Conservation (phyloP, 306 rosid genomes). For the Fagus sylvatica region DNA sequence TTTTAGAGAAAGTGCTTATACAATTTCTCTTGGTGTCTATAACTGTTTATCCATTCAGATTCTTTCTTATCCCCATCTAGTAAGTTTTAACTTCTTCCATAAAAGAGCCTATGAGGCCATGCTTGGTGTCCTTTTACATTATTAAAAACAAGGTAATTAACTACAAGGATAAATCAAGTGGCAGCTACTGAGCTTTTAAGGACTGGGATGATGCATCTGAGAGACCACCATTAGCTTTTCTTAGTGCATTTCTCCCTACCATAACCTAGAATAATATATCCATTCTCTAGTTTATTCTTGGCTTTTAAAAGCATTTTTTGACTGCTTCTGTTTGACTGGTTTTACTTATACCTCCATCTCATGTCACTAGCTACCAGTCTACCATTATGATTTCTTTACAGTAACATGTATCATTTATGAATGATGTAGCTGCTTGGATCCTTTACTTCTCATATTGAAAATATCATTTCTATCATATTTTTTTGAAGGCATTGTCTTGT, state of each 20-base stretch:
- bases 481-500: not conserved
- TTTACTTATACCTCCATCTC: not conserved
- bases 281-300: not conserved
- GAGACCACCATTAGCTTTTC: not conserved
- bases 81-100: constrained; percentile 8
- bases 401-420: not conserved
- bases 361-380: not conserved
- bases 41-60: constrained; percentile 9
- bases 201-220: not conserved
- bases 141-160: not conserved
- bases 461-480: not conserved
- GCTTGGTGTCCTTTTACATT: not conserved
- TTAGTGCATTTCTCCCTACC: not conserved
- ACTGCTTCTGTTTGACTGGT: not conserved
- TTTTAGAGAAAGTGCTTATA: not conserved
- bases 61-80: not conserved
- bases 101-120: not conserved
- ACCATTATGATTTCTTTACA: not conserved
- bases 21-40: not conserved
- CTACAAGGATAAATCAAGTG: not conserved
- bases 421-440: not conserved
- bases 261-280: not conserved
- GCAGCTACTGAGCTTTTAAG: not conserved
- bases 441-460: not conserved
- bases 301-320: not conserved